Evolutionary conservation across 2,329 filamentous ascomycete species (phyloP), one percentile per base, ranked within the genome.

Genomic region (Fusarium robinianum): DNA sequence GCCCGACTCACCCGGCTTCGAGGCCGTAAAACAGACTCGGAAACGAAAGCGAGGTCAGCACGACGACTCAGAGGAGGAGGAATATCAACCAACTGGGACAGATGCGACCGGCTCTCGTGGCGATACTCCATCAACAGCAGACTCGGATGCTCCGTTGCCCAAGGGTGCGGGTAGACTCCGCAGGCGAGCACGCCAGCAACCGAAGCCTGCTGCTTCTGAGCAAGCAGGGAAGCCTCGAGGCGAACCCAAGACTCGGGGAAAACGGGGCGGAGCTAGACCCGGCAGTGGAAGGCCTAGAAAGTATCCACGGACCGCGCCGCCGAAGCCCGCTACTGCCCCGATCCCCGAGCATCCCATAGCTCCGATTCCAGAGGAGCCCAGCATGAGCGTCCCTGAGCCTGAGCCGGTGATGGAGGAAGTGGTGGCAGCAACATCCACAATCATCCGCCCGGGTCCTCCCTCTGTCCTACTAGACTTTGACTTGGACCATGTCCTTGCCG

Each of bases 231-330:
- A 58, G 36, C 18, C 41, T 37, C 43, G 50, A 42, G 57, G 51
- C 14, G 56, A 57, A 31, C 53, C 53, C 10, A 69, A 68, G 52
- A 56, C 61, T 17, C 54, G 63, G 16, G 67, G 67, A 23, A 70
- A 70, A 47, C 62, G 67, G 26, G 68, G 67, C 21, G 68, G 68
- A 6, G 68, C 67, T 19, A 61, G 67, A 31, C 68, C 68, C 5
- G 67, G 68, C 8, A 70, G 68, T 44, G 68, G 68, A 18, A 61
- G 68, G 31, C 68, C 68, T 60, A 67, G 68, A 56, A 70, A 70
- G 54, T 66, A 70, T 25, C 67, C 65, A 21, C 63, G 63, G 27
- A 46, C 51, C 11, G 50, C 41, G 14, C 53, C 52, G 7, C 53
- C 52, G 7, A 62, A 62, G 39, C 35, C 52, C 8, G 30, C 42